phyloP scores from a whole-genome alignment of 495 filamentous ascomycete genomes.

The Lindgomyces ingoldianus region DNA sequence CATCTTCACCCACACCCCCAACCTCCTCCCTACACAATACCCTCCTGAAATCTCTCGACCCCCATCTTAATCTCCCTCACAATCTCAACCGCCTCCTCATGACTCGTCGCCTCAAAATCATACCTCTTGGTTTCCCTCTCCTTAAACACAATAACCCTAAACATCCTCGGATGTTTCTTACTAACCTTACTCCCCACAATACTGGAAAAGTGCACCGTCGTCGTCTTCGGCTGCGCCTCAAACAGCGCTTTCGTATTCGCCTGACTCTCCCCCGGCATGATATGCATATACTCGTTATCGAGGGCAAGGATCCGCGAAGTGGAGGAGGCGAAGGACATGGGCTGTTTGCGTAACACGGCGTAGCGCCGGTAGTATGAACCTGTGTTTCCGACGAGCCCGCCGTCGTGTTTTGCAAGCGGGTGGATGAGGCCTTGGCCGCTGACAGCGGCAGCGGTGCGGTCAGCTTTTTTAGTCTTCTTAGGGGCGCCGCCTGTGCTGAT shows the following conservation, averaged over 20 bases:
- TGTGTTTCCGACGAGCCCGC: slow-evolving; percentile 61
- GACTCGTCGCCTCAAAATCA: slow-evolving; percentile 87
- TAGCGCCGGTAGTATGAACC: slow-evolving; percentile 84
- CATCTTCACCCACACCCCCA: no score
- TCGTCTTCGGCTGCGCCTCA: slow-evolving; percentile 64
- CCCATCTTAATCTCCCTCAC: slow-evolving; percentile 83
- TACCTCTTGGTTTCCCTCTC: slow-evolving; percentile 90
- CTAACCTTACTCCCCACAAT: slow-evolving; percentile 93
- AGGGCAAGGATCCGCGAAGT: slow-evolving; percentile 83
- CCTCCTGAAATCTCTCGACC: slow-evolving; percentile 33
- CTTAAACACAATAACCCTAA: slow-evolving; percentile 80
- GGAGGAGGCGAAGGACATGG: slow-evolving; percentile 86
- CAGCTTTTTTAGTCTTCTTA: slow-evolving; percentile 59
- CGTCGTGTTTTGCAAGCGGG: slow-evolving; percentile 68
- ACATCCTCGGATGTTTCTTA: slow-evolving; percentile 84
- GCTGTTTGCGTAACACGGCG: slow-evolving; percentile 87
- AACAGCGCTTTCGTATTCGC: slow-evolving; percentile 47
- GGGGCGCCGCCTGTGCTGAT: slow-evolving; percentile 62
- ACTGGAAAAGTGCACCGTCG: slow-evolving; percentile 87
- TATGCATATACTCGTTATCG: slow-evolving; percentile 94
- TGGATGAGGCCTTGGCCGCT: slow-evolving; percentile 51
- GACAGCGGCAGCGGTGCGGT: slow-evolving; percentile 10
- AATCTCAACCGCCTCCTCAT: slow-evolving; percentile 81
- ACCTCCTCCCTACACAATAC: slow-evolving; percentile 10
- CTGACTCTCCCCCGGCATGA: slow-evolving; percentile 68